phyloP scores from a whole-genome alignment of 352 stramenopile species.

The Pythium periplocum region DNA sequence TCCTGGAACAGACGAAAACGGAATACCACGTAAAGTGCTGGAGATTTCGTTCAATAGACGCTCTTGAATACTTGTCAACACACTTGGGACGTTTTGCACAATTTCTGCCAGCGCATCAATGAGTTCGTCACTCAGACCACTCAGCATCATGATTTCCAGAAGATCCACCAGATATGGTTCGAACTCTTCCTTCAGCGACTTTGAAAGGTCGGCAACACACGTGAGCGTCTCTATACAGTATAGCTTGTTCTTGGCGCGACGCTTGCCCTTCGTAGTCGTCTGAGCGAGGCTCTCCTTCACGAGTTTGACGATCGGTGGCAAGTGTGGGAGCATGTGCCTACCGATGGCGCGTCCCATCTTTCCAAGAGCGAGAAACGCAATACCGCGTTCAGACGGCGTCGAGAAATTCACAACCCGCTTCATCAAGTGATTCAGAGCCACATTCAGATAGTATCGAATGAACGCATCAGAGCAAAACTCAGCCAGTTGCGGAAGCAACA shows the following conservation, averaged over 20 bases:
- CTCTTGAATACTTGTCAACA: slow-evolving; percentile 90
- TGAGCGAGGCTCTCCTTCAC: slow-evolving; percentile 69
- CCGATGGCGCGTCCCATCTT: slow-evolving; percentile 89
- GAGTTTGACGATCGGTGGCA: slow-evolving; percentile 74
- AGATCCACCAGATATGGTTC: slow-evolving; percentile 70
- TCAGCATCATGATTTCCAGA: slow-evolving; percentile 81
- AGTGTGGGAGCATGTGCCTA: slow-evolving; percentile 79
- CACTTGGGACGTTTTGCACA: slow-evolving; percentile 82
- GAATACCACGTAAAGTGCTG: slow-evolving; percentile 86
- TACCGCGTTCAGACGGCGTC: slow-evolving; percentile 50
- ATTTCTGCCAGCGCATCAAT: slow-evolving; percentile 93
- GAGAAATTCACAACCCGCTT: slow-evolving; percentile 68
- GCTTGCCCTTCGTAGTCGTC: slow-evolving; percentile 34
- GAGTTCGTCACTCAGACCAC: slow-evolving; percentile 91
- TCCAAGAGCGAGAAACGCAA: slow-evolving; percentile 92
- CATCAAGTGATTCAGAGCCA: slow-evolving; percentile 78
- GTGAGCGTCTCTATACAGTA: slow-evolving; percentile 83
- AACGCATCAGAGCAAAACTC: slow-evolving; percentile 91
- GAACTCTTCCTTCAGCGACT: slow-evolving; percentile 52
- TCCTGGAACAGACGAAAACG: slow-evolving; percentile 36
- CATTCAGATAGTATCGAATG: slow-evolving; percentile 90
- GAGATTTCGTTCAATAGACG: slow-evolving; percentile 96
- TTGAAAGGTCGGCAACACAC: slow-evolving; percentile 73
- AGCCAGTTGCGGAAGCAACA: slow-evolving; percentile 92
- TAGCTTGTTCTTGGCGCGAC: slow-evolving; percentile 55